Evolutionary conservation across 2,329 filamentous ascomycete genomes (phyloP).

Genomic region (Tolypocladium nubicola): DNA sequence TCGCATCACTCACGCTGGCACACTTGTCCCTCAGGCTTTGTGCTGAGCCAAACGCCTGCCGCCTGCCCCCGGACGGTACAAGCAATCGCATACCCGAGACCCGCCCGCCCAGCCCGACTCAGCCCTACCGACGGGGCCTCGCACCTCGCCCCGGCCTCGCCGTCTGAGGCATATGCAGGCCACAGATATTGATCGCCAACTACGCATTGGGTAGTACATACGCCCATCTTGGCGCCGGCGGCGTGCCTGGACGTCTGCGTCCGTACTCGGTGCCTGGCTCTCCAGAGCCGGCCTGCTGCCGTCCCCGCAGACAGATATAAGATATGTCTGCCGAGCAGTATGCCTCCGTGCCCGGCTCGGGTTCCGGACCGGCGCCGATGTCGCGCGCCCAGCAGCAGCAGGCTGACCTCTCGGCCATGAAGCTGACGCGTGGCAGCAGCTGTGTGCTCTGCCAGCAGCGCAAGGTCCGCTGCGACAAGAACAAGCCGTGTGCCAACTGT

Average conservation of each 20-base stretch:
- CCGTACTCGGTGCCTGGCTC: background rate
- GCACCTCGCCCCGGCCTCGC: background rate
- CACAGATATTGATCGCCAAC: background rate
- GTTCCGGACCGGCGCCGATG: constrained; percentile 7
- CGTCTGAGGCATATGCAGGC: background rate
- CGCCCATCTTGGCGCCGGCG: background rate
- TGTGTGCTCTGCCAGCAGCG: constrained; percentile 68
- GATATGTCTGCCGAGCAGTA: constrained; percentile 3
- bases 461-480: constrained; percentile 66
- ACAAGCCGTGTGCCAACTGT: constrained; percentile 61
- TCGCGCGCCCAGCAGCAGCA: constrained; percentile 10
- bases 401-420: constrained; percentile 33
- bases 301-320: background rate
- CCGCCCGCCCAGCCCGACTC: background rate
- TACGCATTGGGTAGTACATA: background rate
- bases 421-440: constrained; percentile 48
- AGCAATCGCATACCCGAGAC: background rate
- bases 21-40: background rate
- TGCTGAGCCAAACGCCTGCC: background rate
- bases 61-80: background rate
- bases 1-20: background rate
- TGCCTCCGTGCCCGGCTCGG: constrained; percentile 1
- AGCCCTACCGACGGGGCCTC: background rate
- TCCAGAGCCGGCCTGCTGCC: background rate
- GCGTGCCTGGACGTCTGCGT: background rate